phyloP scores from a whole-genome alignment of 441 rosid species.

The Adansonia madagascariensis region DNA sequence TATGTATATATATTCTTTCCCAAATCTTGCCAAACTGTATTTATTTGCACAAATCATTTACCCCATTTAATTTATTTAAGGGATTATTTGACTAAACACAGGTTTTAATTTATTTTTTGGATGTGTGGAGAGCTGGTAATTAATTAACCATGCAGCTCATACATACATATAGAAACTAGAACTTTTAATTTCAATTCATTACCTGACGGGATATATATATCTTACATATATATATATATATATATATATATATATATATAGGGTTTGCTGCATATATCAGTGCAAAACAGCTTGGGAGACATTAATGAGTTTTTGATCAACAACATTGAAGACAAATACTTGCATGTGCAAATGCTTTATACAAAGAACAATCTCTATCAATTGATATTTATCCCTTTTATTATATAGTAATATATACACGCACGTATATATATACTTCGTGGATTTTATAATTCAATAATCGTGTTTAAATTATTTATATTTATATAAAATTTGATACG shows the following conservation, averaged over 20 bases:
- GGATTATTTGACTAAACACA: not conserved
- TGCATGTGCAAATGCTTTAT: conserved; percentile 4
- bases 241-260: too few species aligned
- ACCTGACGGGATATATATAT: not conserved
- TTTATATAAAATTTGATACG: too few species aligned
- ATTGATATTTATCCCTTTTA: not conserved
- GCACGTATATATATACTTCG: too few species aligned
- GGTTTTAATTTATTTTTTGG: not conserved
- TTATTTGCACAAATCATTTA: not conserved
- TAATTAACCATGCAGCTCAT: not conserved
- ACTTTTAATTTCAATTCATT: not conserved
- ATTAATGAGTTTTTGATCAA: conserved; percentile 1
- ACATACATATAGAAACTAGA: not conserved
- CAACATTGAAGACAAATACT: conserved; percentile 2
- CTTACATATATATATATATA: too few species aligned
- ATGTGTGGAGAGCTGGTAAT: too few species aligned
- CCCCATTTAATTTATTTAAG: too few species aligned
- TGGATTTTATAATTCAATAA: too few species aligned
- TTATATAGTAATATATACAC: too few species aligned
- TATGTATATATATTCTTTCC: not conserved
- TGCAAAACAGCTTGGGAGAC: not conserved
- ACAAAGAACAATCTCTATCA: not conserved
- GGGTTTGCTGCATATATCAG: not conserved
- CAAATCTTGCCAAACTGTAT: not conserved
- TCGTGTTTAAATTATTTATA: too few species aligned